phyloP scores from a whole-genome alignment of 1,284 basidiomycete species.

The Cutaneotrichosporon spelunceum region DNA sequence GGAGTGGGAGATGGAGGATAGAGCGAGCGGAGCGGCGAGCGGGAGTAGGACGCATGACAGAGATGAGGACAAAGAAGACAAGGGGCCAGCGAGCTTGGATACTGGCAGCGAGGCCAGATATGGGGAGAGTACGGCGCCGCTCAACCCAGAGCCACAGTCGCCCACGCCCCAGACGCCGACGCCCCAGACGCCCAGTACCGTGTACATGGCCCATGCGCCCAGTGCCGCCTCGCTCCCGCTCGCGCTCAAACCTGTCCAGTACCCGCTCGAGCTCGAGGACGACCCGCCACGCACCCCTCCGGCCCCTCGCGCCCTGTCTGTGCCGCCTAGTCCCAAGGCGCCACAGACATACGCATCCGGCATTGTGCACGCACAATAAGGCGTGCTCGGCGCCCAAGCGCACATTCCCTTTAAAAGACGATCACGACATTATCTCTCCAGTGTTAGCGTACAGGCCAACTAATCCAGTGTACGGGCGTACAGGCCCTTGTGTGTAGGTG shows the following conservation, averaged over 20 bases:
- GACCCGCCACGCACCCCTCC: background rate
- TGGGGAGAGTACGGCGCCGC: background rate
- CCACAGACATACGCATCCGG: background rate
- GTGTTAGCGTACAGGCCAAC: background rate
- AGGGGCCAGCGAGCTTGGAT: background rate
- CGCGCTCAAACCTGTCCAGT: no score
- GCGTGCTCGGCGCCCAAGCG: no score
- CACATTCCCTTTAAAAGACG: background rate
- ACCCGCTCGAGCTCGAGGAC: background rate
- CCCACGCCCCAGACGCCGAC: background rate
- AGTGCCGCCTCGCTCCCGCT: background rate
- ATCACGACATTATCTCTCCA: background rate
- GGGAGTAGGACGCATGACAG: background rate
- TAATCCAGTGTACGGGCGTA: background rate
- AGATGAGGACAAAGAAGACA: no score
- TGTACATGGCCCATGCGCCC: background rate
- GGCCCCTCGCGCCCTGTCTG: no score
- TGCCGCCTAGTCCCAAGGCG: background rate
- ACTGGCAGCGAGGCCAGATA: background rate
- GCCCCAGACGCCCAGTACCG: background rate
- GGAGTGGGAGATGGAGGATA: conserved; percentile 4
- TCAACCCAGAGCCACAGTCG: background rate
- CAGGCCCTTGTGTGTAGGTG: background rate
- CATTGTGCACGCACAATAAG: background rate
- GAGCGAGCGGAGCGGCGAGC: background rate